phyloP scores from a whole-genome alignment of 345 rosid species.

The Clausena lansium region DNA sequence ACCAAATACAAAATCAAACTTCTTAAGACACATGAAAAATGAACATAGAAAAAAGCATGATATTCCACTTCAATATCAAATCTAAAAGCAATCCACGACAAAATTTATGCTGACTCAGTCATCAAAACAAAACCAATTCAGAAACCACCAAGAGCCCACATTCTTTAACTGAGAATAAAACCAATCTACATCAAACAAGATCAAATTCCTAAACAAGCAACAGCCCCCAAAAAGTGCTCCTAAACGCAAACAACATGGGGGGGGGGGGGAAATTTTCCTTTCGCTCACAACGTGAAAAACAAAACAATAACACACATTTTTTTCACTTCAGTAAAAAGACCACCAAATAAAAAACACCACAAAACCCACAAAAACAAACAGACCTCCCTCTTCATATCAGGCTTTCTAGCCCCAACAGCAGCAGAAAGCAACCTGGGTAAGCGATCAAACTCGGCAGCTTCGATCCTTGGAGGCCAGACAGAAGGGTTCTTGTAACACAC shows the following conservation, averaged over 20 bases:
- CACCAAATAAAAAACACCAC: neutral
- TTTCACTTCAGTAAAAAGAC: neutral
- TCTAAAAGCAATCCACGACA: neutral
- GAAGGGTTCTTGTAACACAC: slow-evolving; percentile 92
- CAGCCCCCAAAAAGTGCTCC: neutral
- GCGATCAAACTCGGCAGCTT: slow-evolving; percentile 99
- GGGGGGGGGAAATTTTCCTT: neutral
- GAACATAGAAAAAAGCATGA: neutral
- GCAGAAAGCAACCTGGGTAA: slow-evolving; percentile 91
- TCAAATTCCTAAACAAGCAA: neutral
- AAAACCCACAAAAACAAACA: neutral
- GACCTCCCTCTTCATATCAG: slow-evolving; percentile 71
- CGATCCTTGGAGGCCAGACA: slow-evolving; percentile 94
- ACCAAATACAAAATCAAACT: neutral
- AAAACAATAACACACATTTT: neutral
- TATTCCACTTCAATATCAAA: slow-evolving; percentile 1
- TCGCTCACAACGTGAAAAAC: neutral
- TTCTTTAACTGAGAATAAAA: slow-evolving; percentile 8
- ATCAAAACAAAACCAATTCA: slow-evolving; percentile 9
- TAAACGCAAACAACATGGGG: neutral
- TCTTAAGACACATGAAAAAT: neutral
- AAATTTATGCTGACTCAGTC: neutral
- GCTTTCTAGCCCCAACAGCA: slow-evolving; percentile 62
- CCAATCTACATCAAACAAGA: neutral
- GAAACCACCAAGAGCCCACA: neutral